Evolutionary conservation across 352 stramenopile genomes (phyloP).

Genomic region (Chrysophaeum taylorii): DNA sequence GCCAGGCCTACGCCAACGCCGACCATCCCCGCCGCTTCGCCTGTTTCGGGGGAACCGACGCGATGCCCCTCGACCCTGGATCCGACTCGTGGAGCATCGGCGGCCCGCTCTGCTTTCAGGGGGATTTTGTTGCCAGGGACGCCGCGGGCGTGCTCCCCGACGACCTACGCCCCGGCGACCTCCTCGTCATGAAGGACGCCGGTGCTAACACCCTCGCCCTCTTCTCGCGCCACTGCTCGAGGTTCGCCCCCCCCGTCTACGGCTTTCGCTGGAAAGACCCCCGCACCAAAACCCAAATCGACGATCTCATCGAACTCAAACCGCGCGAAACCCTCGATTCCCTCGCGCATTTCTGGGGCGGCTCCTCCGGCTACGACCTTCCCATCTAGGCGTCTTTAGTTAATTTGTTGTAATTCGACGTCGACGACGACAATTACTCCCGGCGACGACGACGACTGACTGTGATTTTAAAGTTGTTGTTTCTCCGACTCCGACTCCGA

Average conservation of each 20-base stretch:
- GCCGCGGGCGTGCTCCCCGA: slow-evolving; percentile 15
- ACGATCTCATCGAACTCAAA: too few relatives aligned
- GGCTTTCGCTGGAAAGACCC: too few relatives aligned
- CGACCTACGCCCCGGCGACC: slow-evolving; percentile 16
- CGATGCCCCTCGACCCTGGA: slow-evolving; percentile 39
- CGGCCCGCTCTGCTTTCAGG: slow-evolving; percentile 77
- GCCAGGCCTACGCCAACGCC: slow-evolving; percentile 63
- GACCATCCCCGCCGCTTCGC: slow-evolving; percentile 56
- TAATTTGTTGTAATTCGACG: too few relatives aligned
- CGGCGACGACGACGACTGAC: too few relatives aligned
- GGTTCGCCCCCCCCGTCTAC: slow-evolving; percentile 52
- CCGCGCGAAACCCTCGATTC: too few relatives aligned
- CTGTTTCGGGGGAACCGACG: slow-evolving; percentile 47
- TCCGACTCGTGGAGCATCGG: slow-evolving; percentile 78
- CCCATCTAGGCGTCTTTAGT: too few relatives aligned
- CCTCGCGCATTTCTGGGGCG: too few relatives aligned
- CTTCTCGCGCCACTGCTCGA: slow-evolving; percentile 73
- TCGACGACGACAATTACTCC: too few relatives aligned
- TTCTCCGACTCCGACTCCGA: too few relatives aligned
- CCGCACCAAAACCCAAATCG: too few relatives aligned
- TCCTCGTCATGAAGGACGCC: slow-evolving; percentile 62
- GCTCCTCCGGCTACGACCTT: too few relatives aligned
- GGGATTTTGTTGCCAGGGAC: slow-evolving; percentile 59
- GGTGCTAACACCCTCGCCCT: slow-evolving; percentile 73
- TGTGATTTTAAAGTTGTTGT: too few relatives aligned